Evolutionary conservation across 768 basidiomycete genomes (phyloP), one percentile per base, ranked within the genome.

Genomic region (Termitomyces sp.): DNA sequence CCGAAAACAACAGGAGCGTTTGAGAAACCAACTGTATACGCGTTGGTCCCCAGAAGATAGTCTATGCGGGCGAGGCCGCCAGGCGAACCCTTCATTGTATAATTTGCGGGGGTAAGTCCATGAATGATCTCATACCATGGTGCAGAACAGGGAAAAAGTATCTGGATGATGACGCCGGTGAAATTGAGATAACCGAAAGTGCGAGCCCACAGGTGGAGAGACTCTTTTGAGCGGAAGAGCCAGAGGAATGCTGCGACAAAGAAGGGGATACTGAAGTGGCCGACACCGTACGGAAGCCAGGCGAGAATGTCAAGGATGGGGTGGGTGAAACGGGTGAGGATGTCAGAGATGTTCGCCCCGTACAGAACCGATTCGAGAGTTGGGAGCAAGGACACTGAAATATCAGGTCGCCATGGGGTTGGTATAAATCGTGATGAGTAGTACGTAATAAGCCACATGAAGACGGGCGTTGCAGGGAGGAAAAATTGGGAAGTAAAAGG

Each of bases 101-200:
- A 98, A 67, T 93, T 84, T 35, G 97, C 97, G 0, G 97, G 97
- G 0, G 93, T 96, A 40, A 98, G 85, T 1, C 97, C 97, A 70
- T 98, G 88, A 64, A 97, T 93, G 66, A 98, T 82, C 69, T 98
- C 96, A 73, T 98, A 99, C 97, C 97, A 90, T 5, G 97, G 97
- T 1, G 97, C 88, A 1, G 96, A 87, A 68, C 95, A 97, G 0
- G 96, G 97, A 58, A 98, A 81, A 38, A 92, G 68, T 68, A 97
- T 87, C 70, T 98, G 96, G 58, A 86, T 81, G 67, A 95, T 72
- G 36, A 98, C 97, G 1, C 95, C 96, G 12, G 81, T 74, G 56
- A 95, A 78, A 74, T 93, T 98, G 84, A 98, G 85, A 74, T 91
- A 97, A 0, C 97, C 97, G 68, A 99, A 95, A 0, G 87, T 87